A percentile compares a stretch with the other conserved stretches of the same genome.
These are phyloP conservation scores for Microcera coccophila DNA, from an alignment of 2,329 filamentous ascomycete genomes.

Conservation along the genomic window DNA sequence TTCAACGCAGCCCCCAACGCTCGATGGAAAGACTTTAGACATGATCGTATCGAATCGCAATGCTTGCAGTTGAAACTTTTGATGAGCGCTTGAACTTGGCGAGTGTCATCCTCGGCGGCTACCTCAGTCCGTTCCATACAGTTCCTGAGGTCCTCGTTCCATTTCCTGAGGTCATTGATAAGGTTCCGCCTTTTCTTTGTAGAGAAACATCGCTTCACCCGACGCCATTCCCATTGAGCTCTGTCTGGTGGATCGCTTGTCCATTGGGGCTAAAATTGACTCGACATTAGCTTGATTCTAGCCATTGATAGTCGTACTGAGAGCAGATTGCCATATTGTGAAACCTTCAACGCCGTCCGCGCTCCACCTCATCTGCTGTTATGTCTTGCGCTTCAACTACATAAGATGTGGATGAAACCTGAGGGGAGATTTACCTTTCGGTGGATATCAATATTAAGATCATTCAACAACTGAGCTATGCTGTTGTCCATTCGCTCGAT, in stretches of 20 bases:
- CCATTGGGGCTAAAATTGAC: not conserved
- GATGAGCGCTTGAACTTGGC: conserved; percentile 1
- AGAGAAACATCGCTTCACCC: conserved; percentile 3
- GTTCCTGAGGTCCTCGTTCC: conserved; percentile 3
- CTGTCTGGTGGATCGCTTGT: not conserved
- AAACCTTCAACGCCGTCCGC: too few relatives aligned
- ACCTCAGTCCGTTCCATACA: conserved; percentile 3
- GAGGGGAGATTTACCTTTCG: not conserved
- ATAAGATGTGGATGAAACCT: too few relatives aligned
- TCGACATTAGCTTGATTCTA: too few relatives aligned
- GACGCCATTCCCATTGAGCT: conserved; percentile 5
- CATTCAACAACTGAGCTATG: not conserved
- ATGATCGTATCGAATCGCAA: conserved; percentile 1
- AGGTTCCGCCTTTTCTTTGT: not conserved
- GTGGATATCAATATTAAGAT: not conserved
- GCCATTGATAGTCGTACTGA: too few relatives aligned
- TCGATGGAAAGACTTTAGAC: not conserved
- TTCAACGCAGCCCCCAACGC: not conserved
- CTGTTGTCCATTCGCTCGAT: not conserved
- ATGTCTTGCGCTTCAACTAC: too few relatives aligned
- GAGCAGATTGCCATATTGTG: too few relatives aligned
- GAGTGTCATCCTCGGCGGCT: conserved; percentile 1
- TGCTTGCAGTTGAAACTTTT: not conserved
- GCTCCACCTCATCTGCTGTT: too few relatives aligned
- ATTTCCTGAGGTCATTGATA: conserved; percentile 3